These are phyloP conservation scores for Neonectria coccinea DNA, from an alignment of 2,329 filamentous ascomycete genomes.

Conservation along the genomic window DNA sequence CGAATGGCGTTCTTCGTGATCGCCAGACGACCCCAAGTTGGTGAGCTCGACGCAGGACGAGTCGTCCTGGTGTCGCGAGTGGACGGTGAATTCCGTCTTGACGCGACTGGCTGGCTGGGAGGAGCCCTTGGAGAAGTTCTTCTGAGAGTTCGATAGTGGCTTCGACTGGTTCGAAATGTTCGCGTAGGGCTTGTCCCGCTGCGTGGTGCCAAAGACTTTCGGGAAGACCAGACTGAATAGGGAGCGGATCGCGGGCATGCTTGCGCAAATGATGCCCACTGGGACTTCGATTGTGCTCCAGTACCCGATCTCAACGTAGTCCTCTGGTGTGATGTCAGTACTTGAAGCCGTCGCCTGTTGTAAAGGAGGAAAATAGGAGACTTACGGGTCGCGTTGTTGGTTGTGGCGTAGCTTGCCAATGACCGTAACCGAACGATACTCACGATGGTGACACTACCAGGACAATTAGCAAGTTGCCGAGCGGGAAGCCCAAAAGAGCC, in stretches of 20 bases:
- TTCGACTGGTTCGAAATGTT: constrained; percentile 27
- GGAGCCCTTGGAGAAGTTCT: background rate
- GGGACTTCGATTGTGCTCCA: constrained; percentile 49
- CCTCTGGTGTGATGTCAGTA: constrained; percentile 29
- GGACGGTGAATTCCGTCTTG: constrained; percentile 5
- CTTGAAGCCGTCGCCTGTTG: background rate
- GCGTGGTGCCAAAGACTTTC: constrained; percentile 31
- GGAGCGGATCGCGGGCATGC: constrained; percentile 43
- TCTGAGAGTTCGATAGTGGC: background rate
- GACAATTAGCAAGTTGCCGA: background rate
- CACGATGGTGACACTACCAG: constrained; percentile 38
- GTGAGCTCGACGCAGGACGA: constrained; percentile 19
- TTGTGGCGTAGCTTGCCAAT: constrained; percentile 40
- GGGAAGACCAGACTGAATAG: constrained; percentile 35
- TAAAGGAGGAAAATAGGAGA: background rate
- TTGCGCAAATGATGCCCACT: constrained; percentile 47
- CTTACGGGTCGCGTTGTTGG: constrained; percentile 40
- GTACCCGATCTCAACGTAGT: constrained; percentile 41
- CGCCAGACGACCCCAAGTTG: background rate
- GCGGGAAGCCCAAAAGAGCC: background rate
- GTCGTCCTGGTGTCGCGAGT: background rate
- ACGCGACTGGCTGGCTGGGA: background rate
- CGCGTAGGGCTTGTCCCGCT: constrained; percentile 30
- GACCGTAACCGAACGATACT: constrained; percentile 39
- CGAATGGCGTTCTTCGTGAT: constrained; percentile 5